phyloP scores from a whole-genome alignment of 1,284 basidiomycete genomes.

The Coniophora puteana region DNA sequence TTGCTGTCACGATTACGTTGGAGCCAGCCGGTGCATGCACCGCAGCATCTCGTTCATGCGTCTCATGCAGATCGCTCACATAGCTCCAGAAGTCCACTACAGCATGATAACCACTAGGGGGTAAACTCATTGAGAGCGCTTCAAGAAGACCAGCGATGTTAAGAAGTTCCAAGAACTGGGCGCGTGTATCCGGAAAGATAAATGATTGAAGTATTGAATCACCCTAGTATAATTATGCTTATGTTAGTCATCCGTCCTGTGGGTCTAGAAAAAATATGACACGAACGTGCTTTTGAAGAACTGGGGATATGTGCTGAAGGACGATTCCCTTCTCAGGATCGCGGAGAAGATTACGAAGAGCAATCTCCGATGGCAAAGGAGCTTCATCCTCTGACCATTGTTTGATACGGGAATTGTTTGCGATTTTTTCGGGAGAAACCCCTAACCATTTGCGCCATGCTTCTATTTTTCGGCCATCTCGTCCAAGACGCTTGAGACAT shows the following conservation, averaged over 20 bases:
- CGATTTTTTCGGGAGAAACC: slow-evolving; percentile 18
- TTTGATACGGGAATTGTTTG: slow-evolving; percentile 32
- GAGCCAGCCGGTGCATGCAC: too few relatives aligned
- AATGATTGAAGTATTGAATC: slow-evolving; percentile 53
- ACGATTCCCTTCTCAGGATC: slow-evolving; percentile 10
- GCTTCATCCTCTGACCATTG: slow-evolving; percentile 43
- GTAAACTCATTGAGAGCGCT: slow-evolving; percentile 34
- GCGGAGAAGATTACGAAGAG: background rate
- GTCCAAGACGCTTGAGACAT: slow-evolving; percentile 48
- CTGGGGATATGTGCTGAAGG: slow-evolving; percentile 43
- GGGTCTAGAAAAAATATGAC: slow-evolving; percentile 2
- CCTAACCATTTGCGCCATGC: slow-evolving; percentile 67
- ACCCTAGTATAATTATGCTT: slow-evolving; percentile 43
- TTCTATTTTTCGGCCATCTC: slow-evolving; percentile 70
- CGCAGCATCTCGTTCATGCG: too few relatives aligned
- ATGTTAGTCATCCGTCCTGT: too few relatives aligned
- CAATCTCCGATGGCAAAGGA: slow-evolving; percentile 27
- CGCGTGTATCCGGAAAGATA: slow-evolving; percentile 69
- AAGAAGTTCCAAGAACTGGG: slow-evolving; percentile 52
- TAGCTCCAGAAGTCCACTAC: slow-evolving; percentile 57
- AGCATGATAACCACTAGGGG: slow-evolving; percentile 24
- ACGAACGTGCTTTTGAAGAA: slow-evolving; percentile 61
- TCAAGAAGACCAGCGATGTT: slow-evolving; percentile 39
- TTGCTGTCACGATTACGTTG: too few relatives aligned
- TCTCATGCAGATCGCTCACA: slow-evolving; percentile 16